A percentile compares a stretch with the other conserved stretches of the same genome.
Conservation (phyloP, 176 grass and related monocot species). For the Phragmites australis region DNA sequence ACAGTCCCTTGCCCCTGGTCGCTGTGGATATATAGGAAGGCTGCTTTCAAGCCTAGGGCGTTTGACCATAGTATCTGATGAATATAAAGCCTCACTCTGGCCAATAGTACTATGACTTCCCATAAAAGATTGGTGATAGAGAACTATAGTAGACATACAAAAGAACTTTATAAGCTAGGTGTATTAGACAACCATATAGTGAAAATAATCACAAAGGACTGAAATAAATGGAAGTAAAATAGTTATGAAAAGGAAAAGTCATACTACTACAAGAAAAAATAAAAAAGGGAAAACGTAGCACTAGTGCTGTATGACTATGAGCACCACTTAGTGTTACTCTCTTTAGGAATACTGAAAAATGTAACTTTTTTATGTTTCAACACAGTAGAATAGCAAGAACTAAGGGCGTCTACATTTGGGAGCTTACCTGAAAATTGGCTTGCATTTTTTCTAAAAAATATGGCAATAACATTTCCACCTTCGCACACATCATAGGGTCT, state of each 20-base stretch:
- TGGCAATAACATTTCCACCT: not conserved
- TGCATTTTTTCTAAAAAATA: conserved; percentile 19
- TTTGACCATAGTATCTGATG: conserved; percentile 87
- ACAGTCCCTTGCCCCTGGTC: conserved; percentile 80
- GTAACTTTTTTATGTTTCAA: not conserved
- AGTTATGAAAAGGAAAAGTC: conserved; percentile 16
- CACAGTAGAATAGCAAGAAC: not conserved
- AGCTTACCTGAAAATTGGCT: conserved; percentile 16
- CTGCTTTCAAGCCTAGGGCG: conserved; percentile 88
- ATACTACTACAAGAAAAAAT: conserved; percentile 16
- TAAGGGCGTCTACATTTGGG: not conserved
- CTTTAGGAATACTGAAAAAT: conserved; percentile 11
- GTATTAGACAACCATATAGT: conserved; percentile 52
- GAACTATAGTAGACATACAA: conserved; percentile 86
- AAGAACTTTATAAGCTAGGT: conserved; percentile 72
- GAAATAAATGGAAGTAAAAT: conserved; percentile 37
- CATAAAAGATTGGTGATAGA: conserved; percentile 80
- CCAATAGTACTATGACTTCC: conserved; percentile 75
- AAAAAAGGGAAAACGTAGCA: conserved; percentile 1
- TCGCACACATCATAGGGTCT: not conserved
- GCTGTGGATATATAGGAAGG: conserved; percentile 84
- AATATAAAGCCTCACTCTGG: conserved; percentile 73
- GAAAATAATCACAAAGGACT: conserved; percentile 45
- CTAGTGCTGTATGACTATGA: not conserved
- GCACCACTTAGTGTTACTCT: conserved; percentile 3